phyloP scores from a whole-genome alignment of 441 rosid species.

The Pelargonium myrrhifolium region DNA sequence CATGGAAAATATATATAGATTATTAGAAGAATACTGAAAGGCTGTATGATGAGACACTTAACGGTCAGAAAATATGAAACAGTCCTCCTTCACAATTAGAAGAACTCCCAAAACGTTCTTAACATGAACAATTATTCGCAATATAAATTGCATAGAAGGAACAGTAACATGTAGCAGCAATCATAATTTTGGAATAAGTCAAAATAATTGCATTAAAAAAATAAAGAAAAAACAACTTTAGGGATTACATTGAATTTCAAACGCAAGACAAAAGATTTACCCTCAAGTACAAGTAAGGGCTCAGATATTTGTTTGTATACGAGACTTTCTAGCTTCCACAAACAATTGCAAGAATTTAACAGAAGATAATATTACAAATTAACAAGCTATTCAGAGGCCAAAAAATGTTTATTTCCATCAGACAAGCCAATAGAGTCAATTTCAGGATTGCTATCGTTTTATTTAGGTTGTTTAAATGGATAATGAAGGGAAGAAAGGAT shows the following conservation, averaged over 20 bases:
- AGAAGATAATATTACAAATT: neutral
- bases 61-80: neutral
- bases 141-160: neutral
- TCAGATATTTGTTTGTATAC: neutral
- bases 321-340: neutral
- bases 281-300: neutral
- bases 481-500: too few species aligned
- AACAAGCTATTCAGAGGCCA: neutral
- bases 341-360: neutral
- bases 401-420: neutral
- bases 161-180: neutral
- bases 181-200: neutral
- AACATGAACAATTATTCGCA: neutral
- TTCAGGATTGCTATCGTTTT: too few species aligned
- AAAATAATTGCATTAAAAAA: neutral
- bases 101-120: neutral
- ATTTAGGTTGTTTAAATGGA: too few species aligned
- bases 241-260: neutral
- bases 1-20: too few species aligned
- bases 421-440: neutral
- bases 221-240: neutral
- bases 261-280: neutral
- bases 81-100: neutral
- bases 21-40: too few species aligned
- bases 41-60: neutral